Conservation (phyloP, 148 eudicot genomes). For the Heliamphora exappendiculata region DNA sequence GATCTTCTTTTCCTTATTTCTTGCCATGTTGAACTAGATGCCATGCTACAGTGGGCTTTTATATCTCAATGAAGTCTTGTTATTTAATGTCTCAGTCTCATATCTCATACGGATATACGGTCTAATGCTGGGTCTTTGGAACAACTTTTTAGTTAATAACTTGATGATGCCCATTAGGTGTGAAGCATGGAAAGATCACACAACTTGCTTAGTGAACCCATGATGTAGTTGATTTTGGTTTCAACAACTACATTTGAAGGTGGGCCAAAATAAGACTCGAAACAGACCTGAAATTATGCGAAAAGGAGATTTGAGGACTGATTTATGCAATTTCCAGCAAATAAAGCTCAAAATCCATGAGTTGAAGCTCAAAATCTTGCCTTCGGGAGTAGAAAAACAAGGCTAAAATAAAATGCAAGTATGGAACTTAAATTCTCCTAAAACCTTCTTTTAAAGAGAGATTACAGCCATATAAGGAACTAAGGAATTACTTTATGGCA, state of each 20-base stretch:
- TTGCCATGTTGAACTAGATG: not conserved
- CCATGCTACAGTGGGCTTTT: not conserved
- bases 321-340: not conserved
- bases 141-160: not conserved
- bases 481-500: not conserved
- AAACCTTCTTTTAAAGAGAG: not conserved
- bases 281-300: not conserved
- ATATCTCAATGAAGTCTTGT: not conserved
- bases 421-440: not conserved
- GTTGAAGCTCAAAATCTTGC: not conserved
- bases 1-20: not conserved
- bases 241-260: not conserved
- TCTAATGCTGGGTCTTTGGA: slow-evolving; percentile 3
- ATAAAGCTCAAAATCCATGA: not conserved
- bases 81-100: not conserved
- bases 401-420: not conserved
- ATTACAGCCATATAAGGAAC: not conserved
- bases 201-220: not conserved
- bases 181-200: not conserved
- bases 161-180: not conserved
- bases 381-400: not conserved
- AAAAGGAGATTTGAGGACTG: not conserved
- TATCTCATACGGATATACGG: not conserved
- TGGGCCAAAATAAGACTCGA: not conserved
- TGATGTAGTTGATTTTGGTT: not conserved